Evolutionary conservation across 208 protist species (phyloP), one percentile per base, ranked within the genome.

Genomic region (Acanthamoeba rhysodes): DNA sequence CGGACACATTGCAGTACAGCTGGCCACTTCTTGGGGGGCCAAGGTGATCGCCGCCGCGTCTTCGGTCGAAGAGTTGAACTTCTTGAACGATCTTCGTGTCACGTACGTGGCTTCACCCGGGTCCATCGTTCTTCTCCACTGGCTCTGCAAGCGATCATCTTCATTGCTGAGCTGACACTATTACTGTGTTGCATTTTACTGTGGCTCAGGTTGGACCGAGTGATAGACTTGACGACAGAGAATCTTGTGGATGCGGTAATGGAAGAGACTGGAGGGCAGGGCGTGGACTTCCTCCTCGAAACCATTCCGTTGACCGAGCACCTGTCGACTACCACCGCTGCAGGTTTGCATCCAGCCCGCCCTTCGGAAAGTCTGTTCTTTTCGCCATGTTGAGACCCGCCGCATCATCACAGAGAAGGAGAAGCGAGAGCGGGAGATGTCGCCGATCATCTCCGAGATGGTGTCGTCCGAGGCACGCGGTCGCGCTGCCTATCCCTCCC

Each of bases 1-100:
- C 27, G 85, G 85, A 24, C 85, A 91, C 62, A 74, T 91, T 22
- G 85, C 85, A n/a, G 85, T 91, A 20, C 85, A 91, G 32, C 37
- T 91, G 59, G 85, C 85, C 7, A 50, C 32, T 34, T 91, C 62
- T 8, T 91, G 85, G 85, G 85, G 85, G 0, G 85, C 85, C 32
- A 91, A 72, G 57, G 62, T 91, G 7, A 91, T 91, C 55, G 62
- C 85, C 12, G 70, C 85, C 14, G 85, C 85, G 34, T 91, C 85
- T 20, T 91, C 85, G 4, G 24, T 45, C 2, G 85, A 91, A 16
- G 85, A 91, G 22, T 27, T 91, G 12, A 91, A 66, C 57, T 72
- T 53, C 37, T 29, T 91, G 6, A 66, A 91, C 32, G 62, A 91
- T 48, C 85, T 91, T 12, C 32, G 37, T 7, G 37, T 72, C 32